Percentiles rank a stretch among this genome's conserved stretches.
Evolutionary conservation across 2,329 filamentous ascomycete species (phyloP).

Genomic region (Aspergillus japonicus): DNA sequence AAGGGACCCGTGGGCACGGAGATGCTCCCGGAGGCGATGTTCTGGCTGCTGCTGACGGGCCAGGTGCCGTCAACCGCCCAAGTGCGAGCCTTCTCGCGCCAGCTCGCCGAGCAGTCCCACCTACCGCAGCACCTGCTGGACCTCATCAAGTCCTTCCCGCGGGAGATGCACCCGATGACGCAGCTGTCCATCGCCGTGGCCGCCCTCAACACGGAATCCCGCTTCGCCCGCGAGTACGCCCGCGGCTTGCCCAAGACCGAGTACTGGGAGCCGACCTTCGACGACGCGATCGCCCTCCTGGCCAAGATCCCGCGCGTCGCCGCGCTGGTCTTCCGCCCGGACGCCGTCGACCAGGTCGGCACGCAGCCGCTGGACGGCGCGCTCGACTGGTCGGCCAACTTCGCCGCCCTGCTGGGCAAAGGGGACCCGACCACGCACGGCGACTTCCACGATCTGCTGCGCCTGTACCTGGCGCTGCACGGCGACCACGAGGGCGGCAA

Average conservation of each 20-base stretch:
- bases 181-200: constrained; percentile 94
- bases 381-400: constrained; percentile 99
- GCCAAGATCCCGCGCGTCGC: constrained; percentile 96
- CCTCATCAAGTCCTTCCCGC: constrained; percentile 87
- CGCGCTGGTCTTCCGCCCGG: constrained; percentile 96
- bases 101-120: constrained; percentile 81
- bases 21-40: constrained; percentile 99
- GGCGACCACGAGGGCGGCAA: constrained; percentile 98
- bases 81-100: constrained; percentile 75
- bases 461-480: constrained; percentile 92
- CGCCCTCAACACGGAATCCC: constrained; percentile 90
- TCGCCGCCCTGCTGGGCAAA: constrained; percentile 92
- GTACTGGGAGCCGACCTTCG: constrained; percentile 98
- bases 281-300: constrained; percentile 88
- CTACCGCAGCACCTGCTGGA: constrained; percentile 81
- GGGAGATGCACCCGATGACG: constrained; percentile 94
- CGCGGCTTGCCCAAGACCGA: constrained; percentile 88
- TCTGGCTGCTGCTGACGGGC: constrained; percentile 95
- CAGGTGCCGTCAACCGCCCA: constrained; percentile 82
- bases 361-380: constrained; percentile 71
- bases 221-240: constrained; percentile 92
- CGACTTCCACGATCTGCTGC: constrained; percentile 80
- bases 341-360: constrained; percentile 69
- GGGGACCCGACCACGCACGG: constrained; percentile 69
- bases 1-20: constrained; percentile 87